Percentiles rank a stretch among this genome's conserved stretches.
phyloP scores from a whole-genome alignment of 345 rosid genomes.

The Aquilaria sinensis region DNA sequence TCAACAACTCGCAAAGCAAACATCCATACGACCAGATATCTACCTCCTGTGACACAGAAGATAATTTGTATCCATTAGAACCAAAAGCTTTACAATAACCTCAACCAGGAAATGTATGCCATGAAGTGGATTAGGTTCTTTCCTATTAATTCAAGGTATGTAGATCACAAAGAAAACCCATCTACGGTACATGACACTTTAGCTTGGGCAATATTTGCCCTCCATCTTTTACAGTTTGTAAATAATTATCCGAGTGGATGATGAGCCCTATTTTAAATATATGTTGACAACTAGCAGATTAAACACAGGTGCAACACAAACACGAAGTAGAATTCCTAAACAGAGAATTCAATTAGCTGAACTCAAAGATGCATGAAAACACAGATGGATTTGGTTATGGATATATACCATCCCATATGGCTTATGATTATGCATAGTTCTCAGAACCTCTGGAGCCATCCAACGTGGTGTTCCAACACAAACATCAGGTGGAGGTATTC shows the following conservation, averaged over 20 bases:
- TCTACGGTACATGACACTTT: too few species aligned
- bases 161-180: too few species aligned
- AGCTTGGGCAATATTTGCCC: too few species aligned
- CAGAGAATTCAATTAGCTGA: slow-evolving; percentile 1
- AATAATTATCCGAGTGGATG: too few species aligned
- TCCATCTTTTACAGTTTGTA: too few species aligned
- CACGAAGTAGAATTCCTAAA: slow-evolving; percentile 2
- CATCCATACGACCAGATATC: slow-evolving; percentile 99
- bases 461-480: slow-evolving; percentile 99
- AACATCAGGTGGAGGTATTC: slow-evolving; percentile 67
- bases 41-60: slow-evolving; percentile 63
- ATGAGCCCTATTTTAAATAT: too few species aligned
- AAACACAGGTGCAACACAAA: too few species aligned
- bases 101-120: too few species aligned
- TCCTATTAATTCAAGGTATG: too few species aligned
- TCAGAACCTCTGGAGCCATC: slow-evolving; percentile 98
- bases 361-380: neutral
- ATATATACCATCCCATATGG: slow-evolving; percentile 63
- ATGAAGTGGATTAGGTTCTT: too few species aligned
- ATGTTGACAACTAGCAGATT: too few species aligned
- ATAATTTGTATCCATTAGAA: neutral
- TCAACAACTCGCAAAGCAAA: slow-evolving; percentile 74
- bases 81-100: too few species aligned
- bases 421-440: slow-evolving; percentile 54
- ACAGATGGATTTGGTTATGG: neutral